phyloP scores from a whole-genome alignment of 2,329 filamentous ascomycete genomes.

The Pezicula carpinea region DNA sequence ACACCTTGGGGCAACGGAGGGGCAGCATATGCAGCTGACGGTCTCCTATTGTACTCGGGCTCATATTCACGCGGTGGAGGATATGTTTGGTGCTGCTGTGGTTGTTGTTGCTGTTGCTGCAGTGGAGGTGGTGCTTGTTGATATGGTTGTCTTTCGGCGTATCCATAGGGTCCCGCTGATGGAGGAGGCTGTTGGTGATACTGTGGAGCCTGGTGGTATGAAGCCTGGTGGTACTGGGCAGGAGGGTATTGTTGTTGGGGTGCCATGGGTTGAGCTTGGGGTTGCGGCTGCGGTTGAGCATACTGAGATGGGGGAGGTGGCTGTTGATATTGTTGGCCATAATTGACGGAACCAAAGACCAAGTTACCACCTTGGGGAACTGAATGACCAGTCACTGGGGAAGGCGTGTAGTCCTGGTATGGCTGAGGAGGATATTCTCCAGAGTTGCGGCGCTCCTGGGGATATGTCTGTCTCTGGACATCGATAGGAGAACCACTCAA shows the following conservation, averaged over 20 bases:
- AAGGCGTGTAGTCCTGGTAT: conserved; percentile 20
- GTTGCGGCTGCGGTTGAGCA: conserved; percentile 9
- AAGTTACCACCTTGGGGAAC: conserved; percentile 28
- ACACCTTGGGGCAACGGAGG: conserved; percentile 2
- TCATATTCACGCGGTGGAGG: conserved; percentile 14
- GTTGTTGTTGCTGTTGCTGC: conserved; percentile 2
- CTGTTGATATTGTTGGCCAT: conserved; percentile 9
- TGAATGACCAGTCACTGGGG: conserved; percentile 19
- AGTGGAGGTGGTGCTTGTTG: conserved; percentile 8
- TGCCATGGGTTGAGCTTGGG: background rate
- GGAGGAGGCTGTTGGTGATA: conserved; percentile 21
- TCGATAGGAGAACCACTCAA: conserved; percentile 21
- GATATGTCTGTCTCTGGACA: conserved; percentile 17
- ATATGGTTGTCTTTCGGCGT: conserved; percentile 10
- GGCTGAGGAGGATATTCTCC: conserved; percentile 35
- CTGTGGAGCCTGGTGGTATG: conserved; percentile 15
- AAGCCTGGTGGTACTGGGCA: conserved; percentile 6
- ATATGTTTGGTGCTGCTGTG: conserved; percentile 9
- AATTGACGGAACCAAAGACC: conserved; percentile 30
- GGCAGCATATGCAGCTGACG: conserved; percentile 9
- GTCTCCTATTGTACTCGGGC: conserved; percentile 14
- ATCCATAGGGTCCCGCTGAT: conserved; percentile 7
- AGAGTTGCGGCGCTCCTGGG: conserved; percentile 42
- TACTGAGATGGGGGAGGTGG: conserved; percentile 14
- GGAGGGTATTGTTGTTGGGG: background rate